These are phyloP conservation scores for Populus hybrid DNA, from an alignment of 441 rosid species.

Conservation along the genomic window DNA sequence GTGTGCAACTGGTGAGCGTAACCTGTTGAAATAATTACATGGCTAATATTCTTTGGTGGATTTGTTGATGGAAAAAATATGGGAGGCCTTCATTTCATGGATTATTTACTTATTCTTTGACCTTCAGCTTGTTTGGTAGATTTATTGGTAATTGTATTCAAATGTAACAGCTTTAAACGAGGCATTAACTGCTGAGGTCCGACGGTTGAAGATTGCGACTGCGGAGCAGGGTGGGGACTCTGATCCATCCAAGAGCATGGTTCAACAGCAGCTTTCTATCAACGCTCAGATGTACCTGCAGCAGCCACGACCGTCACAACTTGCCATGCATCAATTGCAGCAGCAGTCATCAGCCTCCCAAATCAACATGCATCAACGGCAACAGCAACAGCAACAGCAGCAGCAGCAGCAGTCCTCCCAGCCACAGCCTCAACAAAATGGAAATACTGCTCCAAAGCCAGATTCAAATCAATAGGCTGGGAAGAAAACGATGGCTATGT, in stretches of 20 bases:
- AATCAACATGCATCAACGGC: slow-evolving; percentile 26
- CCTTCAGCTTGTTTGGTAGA: not conserved
- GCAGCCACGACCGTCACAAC: slow-evolving; percentile 30
- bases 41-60: not conserved
- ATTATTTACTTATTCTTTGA: not conserved
- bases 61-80: not conserved
- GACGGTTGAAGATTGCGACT: slow-evolving; percentile 62
- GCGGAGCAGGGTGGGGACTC: slow-evolving; percentile 54
- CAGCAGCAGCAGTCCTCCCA: slow-evolving; percentile 29
- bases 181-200: slow-evolving; percentile 82
- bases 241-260: slow-evolving; percentile 51
- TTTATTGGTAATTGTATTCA: not conserved
- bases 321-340: slow-evolving; percentile 26
- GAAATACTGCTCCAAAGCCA: slow-evolving; percentile 40
- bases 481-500: slow-evolving; percentile 12
- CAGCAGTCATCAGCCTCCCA: slow-evolving; percentile 15
- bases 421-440: slow-evolving; percentile 38
- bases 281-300: slow-evolving; percentile 64
- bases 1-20: not conserved
- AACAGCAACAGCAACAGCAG: slow-evolving; percentile 24
- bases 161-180: slow-evolving; percentile 73
- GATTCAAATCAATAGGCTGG: slow-evolving; percentile 50
- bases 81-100: not conserved
- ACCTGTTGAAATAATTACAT: not conserved
- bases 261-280: slow-evolving; percentile 46